phyloP scores from a whole-genome alignment of 495 filamentous ascomycete genomes.

The Aspergillus homomorphus region DNA sequence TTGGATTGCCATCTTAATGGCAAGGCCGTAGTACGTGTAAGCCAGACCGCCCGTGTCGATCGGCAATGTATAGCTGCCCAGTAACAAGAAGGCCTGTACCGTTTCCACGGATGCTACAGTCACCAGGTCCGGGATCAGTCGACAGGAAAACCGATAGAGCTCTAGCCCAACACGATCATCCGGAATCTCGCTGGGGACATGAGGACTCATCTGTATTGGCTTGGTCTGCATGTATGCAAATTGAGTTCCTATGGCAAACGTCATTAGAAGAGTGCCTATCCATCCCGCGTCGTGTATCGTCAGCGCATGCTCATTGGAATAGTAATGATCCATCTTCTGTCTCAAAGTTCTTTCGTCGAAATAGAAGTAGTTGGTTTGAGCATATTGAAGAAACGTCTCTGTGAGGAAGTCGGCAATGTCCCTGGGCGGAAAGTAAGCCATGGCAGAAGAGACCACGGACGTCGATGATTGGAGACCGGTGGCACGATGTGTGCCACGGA shows the following conservation, averaged over 20 bases:
- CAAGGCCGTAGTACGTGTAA: slow-evolving; percentile 38
- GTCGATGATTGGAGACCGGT: slow-evolving; percentile 7
- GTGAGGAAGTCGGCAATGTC: slow-evolving; percentile 37
- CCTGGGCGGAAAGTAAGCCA: slow-evolving; percentile 34
- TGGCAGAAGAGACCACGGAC: slow-evolving; percentile 23
- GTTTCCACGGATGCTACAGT: slow-evolving; percentile 36
- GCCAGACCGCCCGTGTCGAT: slow-evolving; percentile 36
- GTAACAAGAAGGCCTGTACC: slow-evolving; percentile 40
- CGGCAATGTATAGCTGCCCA: slow-evolving; percentile 36
- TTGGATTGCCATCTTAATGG: slow-evolving; percentile 37
- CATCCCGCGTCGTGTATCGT: slow-evolving; percentile 31
- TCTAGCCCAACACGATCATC: slow-evolving; percentile 39
- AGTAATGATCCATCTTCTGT: slow-evolving; percentile 21
- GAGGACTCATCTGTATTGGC: no score
- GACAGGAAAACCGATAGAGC: slow-evolving; percentile 38
- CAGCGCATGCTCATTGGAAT: background rate
- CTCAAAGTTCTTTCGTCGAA: slow-evolving; percentile 31
- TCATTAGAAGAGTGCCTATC: slow-evolving; percentile 33
- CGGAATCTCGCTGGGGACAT: background rate
- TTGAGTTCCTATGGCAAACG: slow-evolving; percentile 44
- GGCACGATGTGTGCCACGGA: slow-evolving; percentile 22
- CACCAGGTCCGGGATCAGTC: slow-evolving; percentile 42
- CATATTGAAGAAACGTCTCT: slow-evolving; percentile 38
- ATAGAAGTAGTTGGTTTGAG: slow-evolving; percentile 37
- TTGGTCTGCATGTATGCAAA: slow-evolving; percentile 34